phyloP scores from a whole-genome alignment of 192 early-diverging fungal genomes.

The Chytriomyces sp. region DNA sequence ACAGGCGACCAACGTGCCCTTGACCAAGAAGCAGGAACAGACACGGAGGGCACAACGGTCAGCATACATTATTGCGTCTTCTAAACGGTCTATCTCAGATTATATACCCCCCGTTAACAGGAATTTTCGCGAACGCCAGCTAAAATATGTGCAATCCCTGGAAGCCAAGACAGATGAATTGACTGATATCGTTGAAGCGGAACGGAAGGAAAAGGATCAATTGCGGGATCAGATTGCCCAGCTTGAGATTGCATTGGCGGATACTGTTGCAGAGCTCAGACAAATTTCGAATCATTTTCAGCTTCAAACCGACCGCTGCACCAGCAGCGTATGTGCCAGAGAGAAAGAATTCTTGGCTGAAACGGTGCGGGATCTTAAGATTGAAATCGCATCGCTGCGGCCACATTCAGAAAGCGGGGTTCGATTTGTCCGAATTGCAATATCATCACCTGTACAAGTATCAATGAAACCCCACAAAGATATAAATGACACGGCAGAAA shows the following conservation, averaged over 20 bases:
- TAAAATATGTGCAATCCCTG: background rate
- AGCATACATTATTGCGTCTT: background rate
- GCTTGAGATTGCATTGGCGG: background rate
- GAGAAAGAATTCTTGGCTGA: no score
- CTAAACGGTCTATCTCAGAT: background rate
- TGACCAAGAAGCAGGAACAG: conserved; percentile 6
- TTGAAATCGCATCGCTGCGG: no score
- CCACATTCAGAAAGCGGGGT: no score
- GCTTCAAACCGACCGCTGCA: no score
- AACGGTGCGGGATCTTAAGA: no score
- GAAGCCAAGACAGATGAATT: background rate
- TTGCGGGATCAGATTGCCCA: background rate
- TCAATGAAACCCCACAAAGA: no score
- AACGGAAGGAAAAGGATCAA: background rate
- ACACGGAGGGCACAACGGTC: background rate
- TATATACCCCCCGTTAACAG: background rate
- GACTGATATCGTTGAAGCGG: background rate
- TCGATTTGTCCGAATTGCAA: no score
- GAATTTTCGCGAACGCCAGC: background rate
- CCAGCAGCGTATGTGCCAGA: no score
- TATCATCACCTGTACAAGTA: no score
- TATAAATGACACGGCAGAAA: no score
- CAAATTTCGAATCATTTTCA: no score
- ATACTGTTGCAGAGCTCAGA: conserved; percentile 5
- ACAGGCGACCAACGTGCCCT: background rate